phyloP scores from a whole-genome alignment of 306 rosid genomes.

The Luffa acutangula region DNA sequence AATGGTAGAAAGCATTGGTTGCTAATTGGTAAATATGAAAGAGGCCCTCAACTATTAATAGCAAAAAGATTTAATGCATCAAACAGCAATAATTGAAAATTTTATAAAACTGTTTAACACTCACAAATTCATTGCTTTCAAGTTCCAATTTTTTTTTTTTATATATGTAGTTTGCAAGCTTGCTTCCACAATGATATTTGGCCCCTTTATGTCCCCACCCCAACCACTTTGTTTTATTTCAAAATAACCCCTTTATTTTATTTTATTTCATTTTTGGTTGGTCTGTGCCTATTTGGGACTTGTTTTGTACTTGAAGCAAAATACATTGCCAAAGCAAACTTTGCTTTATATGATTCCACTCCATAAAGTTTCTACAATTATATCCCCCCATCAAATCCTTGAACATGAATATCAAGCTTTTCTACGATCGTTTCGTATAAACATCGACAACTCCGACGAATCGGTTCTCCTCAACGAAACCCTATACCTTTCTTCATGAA shows the following conservation, averaged over 20 bases:
- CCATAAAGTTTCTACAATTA: neutral
- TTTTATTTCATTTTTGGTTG: neutral
- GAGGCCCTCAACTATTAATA: neutral
- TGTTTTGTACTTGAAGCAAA: constrained; percentile 7
- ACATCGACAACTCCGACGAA: neutral
- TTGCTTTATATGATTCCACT: neutral
- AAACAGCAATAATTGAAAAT: neutral
- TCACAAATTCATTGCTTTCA: neutral
- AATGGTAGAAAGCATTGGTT: neutral
- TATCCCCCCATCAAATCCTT: neutral
- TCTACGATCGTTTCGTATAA: neutral
- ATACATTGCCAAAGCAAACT: neutral
- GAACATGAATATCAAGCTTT: neutral
- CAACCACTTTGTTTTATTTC: constrained; percentile 6
- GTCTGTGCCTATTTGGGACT: neutral
- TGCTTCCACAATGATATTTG: neutral
- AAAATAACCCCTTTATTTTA: neutral
- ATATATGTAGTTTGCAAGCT: neutral
- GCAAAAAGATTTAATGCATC: neutral
- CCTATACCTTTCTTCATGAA: neutral
- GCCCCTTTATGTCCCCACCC: neutral
- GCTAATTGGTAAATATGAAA: neutral
- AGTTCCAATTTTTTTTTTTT: neutral
- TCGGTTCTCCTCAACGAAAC: neutral
- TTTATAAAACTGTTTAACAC: neutral